These are phyloP conservation scores for Rhodotorula babjevae DNA, from an alignment of 768 basidiomycete genomes.

Conservation along the genomic window DNA sequence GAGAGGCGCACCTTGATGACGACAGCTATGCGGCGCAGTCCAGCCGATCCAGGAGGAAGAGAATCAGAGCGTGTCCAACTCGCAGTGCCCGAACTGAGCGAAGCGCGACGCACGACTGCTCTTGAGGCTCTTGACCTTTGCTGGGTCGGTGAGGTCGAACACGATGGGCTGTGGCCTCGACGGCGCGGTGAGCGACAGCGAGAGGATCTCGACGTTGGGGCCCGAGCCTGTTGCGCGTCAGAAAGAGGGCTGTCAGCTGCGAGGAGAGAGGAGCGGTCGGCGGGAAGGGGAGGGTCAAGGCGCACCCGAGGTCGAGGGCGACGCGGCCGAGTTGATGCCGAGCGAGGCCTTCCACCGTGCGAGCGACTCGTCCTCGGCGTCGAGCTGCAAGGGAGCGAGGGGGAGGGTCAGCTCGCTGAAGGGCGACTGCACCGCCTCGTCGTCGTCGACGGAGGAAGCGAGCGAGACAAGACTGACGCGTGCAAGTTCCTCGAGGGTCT, in stretches of 20 bases:
- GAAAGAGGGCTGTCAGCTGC: background rate
- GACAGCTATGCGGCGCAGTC: constrained; percentile 27
- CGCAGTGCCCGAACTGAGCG: constrained; percentile 45
- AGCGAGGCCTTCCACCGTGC: constrained; percentile 93
- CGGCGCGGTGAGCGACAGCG: constrained; percentile 74
- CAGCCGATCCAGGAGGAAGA: constrained; percentile 47
- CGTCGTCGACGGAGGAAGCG: too few species aligned
- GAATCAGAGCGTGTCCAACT: too few species aligned
- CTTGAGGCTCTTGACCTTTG: constrained; percentile 58
- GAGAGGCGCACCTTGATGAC: constrained; percentile 44
- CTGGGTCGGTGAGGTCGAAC: constrained; percentile 61
- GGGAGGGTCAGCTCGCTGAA: background rate
- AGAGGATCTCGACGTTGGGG: constrained; percentile 62
- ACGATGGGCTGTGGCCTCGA: constrained; percentile 56
- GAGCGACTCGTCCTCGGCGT: constrained; percentile 86
- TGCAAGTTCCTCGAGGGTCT: constrained; percentile 27
- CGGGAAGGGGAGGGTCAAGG: constrained; percentile 49
- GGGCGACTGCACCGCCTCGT: background rate
- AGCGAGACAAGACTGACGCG: background rate
- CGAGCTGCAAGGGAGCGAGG: constrained; percentile 53
- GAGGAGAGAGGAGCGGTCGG: constrained; percentile 57
- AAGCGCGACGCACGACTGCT: constrained; percentile 57
- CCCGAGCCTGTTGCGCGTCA: background rate
- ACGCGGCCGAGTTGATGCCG: constrained; percentile 58
- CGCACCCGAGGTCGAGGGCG: constrained; percentile 1